Evolutionary conservation across 1,139 yeast genomes (phyloP).

Genomic region (Saccharomyces pastorianus): DNA sequence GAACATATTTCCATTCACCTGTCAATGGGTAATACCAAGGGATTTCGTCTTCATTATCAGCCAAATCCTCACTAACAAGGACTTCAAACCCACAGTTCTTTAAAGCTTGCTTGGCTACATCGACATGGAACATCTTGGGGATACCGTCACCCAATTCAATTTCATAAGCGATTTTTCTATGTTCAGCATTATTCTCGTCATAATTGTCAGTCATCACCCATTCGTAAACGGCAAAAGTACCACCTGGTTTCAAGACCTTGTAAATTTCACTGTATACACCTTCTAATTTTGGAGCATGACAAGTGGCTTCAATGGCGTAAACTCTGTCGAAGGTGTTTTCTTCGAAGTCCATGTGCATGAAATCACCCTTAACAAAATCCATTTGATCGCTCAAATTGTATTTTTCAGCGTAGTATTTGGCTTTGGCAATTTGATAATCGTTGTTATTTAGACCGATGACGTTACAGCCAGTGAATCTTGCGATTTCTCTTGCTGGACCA

Average conservation of each 20-base stretch:
- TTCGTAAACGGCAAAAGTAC: constrained; percentile 94
- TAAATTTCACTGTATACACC: constrained; percentile 94
- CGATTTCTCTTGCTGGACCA: constrained; percentile 96
- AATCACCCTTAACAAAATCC: constrained; percentile 90
- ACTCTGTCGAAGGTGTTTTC: constrained; percentile 89
- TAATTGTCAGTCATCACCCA: constrained; percentile 97
- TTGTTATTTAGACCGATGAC: constrained; percentile 92
- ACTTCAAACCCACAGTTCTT: constrained; percentile 81
- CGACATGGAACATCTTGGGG: constrained; percentile 86
- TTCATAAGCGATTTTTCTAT: constrained; percentile 92
- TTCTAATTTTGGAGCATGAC: constrained; percentile 93
- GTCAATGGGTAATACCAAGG: constrained; percentile 98
- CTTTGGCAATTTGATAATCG: constrained; percentile 94
- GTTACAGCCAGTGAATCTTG: constrained; percentile 80
- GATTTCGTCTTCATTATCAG: constrained; percentile 69
- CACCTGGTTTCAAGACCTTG: constrained; percentile 96
- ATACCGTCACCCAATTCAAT: constrained; percentile 98
- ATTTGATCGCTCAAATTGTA: constrained; percentile 63
- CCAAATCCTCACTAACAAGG: constrained; percentile 69
- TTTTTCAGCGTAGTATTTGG: constrained; percentile 67
- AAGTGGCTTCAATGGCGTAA: constrained; percentile 97
- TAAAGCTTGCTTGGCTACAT: constrained; percentile 84
- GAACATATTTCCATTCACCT: constrained; percentile 87
- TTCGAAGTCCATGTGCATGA: constrained; percentile 97
- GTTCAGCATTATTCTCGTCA: constrained; percentile 80